A percentile compares a stretch with the other conserved stretches of the same genome.
Evolutionary conservation across 768 basidiomycete genomes (phyloP).

Genomic region (Hygrophoropsis aurantiaca): DNA sequence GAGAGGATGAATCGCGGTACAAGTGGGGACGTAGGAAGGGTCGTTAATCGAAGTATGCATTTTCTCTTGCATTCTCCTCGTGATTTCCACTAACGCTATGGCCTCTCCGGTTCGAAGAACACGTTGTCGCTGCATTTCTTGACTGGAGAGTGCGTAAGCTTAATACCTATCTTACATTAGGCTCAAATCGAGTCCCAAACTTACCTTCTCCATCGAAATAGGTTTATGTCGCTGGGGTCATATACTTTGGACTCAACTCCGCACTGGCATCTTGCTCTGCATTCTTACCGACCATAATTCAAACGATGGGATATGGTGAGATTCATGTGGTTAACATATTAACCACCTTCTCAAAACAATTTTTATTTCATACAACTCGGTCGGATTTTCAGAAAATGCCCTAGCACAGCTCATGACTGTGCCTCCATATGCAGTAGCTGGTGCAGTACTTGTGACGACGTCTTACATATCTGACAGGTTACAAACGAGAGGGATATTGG

Average conservation of each 20-base stretch:
- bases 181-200: not conserved
- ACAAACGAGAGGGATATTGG: slow-evolving; percentile 53
- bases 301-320: slow-evolving; percentile 48
- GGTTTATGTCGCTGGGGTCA: slow-evolving; percentile 42
- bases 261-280: slow-evolving; percentile 51
- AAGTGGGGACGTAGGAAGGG: slow-evolving; percentile 40
- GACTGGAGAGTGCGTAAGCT: slow-evolving; percentile 38
- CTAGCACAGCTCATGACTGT: slow-evolving; percentile 51
- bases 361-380: not conserved
- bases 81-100: not conserved
- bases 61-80: not conserved
- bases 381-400: slow-evolving; percentile 31
- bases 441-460: slow-evolving; percentile 33
- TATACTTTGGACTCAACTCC: slow-evolving; percentile 49
- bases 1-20: slow-evolving; percentile 41
- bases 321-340: too few species aligned
- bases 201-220: slow-evolving; percentile 9
- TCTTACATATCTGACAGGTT: slow-evolving; percentile 47
- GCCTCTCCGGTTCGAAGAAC: slow-evolving; percentile 26
- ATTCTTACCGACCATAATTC: slow-evolving; percentile 57
- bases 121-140: slow-evolving; percentile 41
- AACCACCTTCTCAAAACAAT: not conserved
- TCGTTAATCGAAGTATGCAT: slow-evolving; percentile 37
- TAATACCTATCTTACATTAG: not conserved
- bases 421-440: slow-evolving; percentile 50